phyloP scores from a whole-genome alignment of 331 rosid genomes.

The Rosa hybrid region DNA sequence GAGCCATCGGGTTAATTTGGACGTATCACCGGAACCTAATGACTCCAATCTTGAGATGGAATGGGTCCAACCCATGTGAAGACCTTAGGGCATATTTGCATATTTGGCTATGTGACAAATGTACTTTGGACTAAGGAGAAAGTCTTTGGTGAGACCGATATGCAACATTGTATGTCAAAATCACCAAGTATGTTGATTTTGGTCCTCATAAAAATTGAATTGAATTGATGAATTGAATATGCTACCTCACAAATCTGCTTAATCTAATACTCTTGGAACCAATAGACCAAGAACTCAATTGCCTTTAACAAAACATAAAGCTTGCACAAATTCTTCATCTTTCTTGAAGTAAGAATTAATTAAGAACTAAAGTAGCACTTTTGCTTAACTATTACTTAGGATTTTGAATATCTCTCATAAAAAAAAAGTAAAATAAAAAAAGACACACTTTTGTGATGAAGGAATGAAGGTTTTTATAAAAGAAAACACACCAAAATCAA shows the following conservation, averaged over 20 bases:
- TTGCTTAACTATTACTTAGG: no score
- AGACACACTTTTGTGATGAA: no score
- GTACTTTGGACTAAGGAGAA: not conserved
- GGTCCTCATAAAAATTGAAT: not conserved
- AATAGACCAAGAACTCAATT: no score
- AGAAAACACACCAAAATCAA: no score
- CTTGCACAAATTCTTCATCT: not conserved
- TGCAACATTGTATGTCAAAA: not conserved
- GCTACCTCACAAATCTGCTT: not conserved
- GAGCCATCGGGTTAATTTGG: not conserved
- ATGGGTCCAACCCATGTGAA: constrained; percentile 1
- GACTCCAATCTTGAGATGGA: not conserved
- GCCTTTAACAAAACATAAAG: not conserved
- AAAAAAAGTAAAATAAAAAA: no score
- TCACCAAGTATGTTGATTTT: not conserved
- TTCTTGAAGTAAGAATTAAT: no score
- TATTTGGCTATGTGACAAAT: not conserved
- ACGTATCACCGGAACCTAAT: not conserved
- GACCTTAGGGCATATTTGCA: not conserved
- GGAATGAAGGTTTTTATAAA: no score
- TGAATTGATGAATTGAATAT: no score
- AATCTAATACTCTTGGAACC: no score
- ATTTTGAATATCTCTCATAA: no score
- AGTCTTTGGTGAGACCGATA: no score
- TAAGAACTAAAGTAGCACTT: no score